A percentile compares a stretch with the other conserved stretches of the same genome.
Conservation (phyloP, 2,329 filamentous ascomycete genomes). For the Fusarium staphyleae region DNA sequence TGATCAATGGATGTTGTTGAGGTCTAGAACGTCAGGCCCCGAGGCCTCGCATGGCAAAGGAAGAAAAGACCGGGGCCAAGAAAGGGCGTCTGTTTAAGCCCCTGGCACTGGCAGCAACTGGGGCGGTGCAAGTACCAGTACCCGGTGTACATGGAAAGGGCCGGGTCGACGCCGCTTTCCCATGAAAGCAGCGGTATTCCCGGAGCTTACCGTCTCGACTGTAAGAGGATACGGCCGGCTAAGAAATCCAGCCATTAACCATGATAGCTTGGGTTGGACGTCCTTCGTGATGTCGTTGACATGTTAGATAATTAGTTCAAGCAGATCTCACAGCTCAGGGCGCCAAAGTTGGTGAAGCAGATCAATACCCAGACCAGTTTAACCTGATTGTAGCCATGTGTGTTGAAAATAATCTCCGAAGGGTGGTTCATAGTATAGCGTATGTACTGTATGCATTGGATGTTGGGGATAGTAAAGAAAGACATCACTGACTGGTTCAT, state of each 20-base stretch:
- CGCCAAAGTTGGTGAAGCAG: too few relatives aligned
- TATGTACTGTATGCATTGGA: too few relatives aligned
- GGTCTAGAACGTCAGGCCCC: slow-evolving; percentile 31
- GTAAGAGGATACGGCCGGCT: too few relatives aligned
- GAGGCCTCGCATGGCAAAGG: slow-evolving; percentile 16
- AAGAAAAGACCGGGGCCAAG: slow-evolving; percentile 7
- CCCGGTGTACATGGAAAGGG: slow-evolving; percentile 21
- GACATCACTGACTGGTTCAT: too few relatives aligned
- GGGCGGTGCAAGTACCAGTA: slow-evolving; percentile 20
- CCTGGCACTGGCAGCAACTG: not conserved
- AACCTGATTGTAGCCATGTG: slow-evolving; percentile 13
- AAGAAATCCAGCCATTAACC: not conserved
- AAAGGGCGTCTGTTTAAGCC: slow-evolving; percentile 11
- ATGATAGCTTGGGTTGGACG: not conserved
- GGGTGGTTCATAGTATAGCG: slow-evolving; percentile 18
- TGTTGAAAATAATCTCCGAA: slow-evolving; percentile 31
- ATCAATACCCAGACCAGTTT: slow-evolving; percentile 11
- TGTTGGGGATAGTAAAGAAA: too few relatives aligned
- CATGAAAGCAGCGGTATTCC: slow-evolving; percentile 29
- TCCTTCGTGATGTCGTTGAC: not conserved
- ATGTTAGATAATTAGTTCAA: not conserved
- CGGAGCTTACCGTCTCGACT: slow-evolving; percentile 17
- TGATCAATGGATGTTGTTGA: slow-evolving; percentile 17
- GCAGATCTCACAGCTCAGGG: too few relatives aligned
- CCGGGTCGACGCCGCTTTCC: slow-evolving; percentile 18